Base-by-base conservation (phyloP, 805 yeast genomes). In the Zygoascus biomembranicola region DNA sequence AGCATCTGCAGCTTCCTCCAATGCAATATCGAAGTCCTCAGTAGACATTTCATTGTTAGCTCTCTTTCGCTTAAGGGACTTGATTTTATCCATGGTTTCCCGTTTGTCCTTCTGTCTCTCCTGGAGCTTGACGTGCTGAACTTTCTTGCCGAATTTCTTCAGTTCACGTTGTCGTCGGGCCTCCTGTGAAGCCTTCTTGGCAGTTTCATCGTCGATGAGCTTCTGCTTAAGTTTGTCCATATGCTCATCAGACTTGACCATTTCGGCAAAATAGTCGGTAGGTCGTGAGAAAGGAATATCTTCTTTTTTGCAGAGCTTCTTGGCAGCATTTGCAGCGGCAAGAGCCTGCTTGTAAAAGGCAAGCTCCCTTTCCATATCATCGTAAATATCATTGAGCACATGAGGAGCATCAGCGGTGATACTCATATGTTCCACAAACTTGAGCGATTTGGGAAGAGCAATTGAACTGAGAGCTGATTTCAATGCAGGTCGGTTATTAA, bases 131-230 rank as follows among this genome's bases (percentile, higher is more conserved):
- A 88, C 96, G 63, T 87, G 81, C 76, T 90, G 97, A 32, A 90
- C 97, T 75, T 92, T 96, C 73, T 92, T 92, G 72, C 98, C 98
- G 63, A 89, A 92, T 76, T 92, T 92, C 85, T 92, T 92, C 69
- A 92, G 80, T 59, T 86, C 84, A 72, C 99, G 83, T 76, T 92
- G 98, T 71, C 85, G 85, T 75, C 87, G 87, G 32, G 97, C 96
- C 52, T 90, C 97, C 71, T 87, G 92, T 52, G 90, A 78, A 1
- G 96, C 96, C 71, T 85, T 87, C 81, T 88, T 88, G 28, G 66
- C 61, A 5, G 77, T 72, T 43, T 80, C 82, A 68, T 89, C 97
- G 59, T 81, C 78, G 45, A 90, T 76, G 62, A 92, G 77, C 71
- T 87, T 89, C 64, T 76, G 73, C 76, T 88, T 90, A 66, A 94